Evolutionary conservation across 1,139 yeast genomes (phyloP).

Genomic region (Starmera stellimalicola): DNA sequence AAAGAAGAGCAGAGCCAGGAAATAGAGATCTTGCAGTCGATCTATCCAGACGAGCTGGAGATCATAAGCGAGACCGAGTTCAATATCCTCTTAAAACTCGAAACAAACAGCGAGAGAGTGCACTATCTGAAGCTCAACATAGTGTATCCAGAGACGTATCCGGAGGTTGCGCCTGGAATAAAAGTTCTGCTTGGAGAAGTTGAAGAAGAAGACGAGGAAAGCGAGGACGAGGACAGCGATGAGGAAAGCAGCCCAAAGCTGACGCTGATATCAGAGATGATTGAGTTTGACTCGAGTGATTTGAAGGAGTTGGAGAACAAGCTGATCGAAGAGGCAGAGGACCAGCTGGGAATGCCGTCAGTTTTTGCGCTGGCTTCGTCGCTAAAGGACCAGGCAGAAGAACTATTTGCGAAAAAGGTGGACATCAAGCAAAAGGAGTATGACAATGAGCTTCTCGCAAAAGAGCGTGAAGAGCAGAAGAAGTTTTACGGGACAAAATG

Average conservation of each 20-base stretch:
- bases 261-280: slow-evolving; percentile 45
- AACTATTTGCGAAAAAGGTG: slow-evolving; percentile 47
- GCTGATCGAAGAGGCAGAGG: slow-evolving; percentile 55
- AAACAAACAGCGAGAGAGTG: slow-evolving; percentile 45
- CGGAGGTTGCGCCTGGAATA: slow-evolving; percentile 57
- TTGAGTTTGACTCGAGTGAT: slow-evolving; percentile 41
- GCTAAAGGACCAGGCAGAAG: slow-evolving; percentile 75
- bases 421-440: slow-evolving; percentile 45
- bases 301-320: slow-evolving; percentile 30
- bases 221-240: slow-evolving; percentile 37
- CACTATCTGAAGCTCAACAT: slow-evolving; percentile 47
- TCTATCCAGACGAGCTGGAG: slow-evolving; percentile 82
- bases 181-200: slow-evolving; percentile 25
- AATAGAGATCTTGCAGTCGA: slow-evolving; percentile 74
- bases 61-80: slow-evolving; percentile 33
- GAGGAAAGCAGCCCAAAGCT: slow-evolving; percentile 28
- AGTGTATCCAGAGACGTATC: slow-evolving; percentile 63
- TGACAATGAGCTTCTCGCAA: slow-evolving; percentile 46
- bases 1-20: slow-evolving; percentile 73
- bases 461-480: slow-evolving; percentile 68
- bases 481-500: slow-evolving; percentile 69
- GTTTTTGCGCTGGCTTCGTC: slow-evolving; percentile 70
- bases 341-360: slow-evolving; percentile 81
- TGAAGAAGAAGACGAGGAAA: slow-evolving; percentile 35
- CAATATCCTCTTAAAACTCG: slow-evolving; percentile 40